phyloP scores from a whole-genome alignment of 768 basidiomycete genomes.

The Coprinopsis marcescibilis region DNA sequence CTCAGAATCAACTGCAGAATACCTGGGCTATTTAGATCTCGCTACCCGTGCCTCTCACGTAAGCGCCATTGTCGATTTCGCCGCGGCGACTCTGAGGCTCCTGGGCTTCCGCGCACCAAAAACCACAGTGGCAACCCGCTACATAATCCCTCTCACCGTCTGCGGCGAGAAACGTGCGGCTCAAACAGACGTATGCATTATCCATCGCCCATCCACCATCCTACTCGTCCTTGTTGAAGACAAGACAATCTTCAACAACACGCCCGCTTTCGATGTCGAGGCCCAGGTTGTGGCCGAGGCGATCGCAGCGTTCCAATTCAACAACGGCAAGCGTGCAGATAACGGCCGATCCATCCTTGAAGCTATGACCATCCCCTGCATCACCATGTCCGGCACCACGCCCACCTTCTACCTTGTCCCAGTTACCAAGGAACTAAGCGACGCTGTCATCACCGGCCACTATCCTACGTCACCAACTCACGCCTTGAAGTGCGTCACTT shows the following conservation, averaged over 20 bases:
- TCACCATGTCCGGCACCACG: constrained; percentile 28
- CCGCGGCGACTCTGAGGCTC: constrained; percentile 7
- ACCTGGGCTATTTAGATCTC: constrained; percentile 19
- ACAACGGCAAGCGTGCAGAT: constrained; percentile 20
- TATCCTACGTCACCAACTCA: constrained; percentile 18
- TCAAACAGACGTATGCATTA: constrained; percentile 24
- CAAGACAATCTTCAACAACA: constrained; percentile 15
- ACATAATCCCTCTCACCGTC: constrained; percentile 24
- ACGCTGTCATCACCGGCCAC: constrained; percentile 20
- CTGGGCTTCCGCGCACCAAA: constrained; percentile 6
- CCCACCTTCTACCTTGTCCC: constrained; percentile 32
- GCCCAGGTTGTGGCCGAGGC: constrained; percentile 23
- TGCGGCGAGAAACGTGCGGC: constrained; percentile 20
- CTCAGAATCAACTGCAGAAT: constrained; percentile 15
- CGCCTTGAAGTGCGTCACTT: constrained; percentile 24
- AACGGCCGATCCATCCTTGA: constrained; percentile 15
- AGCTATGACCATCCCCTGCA: constrained; percentile 27
- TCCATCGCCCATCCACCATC: constrained; percentile 17
- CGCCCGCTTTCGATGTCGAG: constrained; percentile 13
- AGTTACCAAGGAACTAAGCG: constrained; percentile 25
- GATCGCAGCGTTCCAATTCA: constrained; percentile 27
- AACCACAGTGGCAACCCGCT: constrained; percentile 11
- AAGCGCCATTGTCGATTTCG: constrained; percentile 10
- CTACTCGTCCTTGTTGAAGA: constrained; percentile 23
- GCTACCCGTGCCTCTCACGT: constrained; percentile 18